Conservation (phyloP, 176 grass and related monocot species). For the Carex kokanica region DNA sequence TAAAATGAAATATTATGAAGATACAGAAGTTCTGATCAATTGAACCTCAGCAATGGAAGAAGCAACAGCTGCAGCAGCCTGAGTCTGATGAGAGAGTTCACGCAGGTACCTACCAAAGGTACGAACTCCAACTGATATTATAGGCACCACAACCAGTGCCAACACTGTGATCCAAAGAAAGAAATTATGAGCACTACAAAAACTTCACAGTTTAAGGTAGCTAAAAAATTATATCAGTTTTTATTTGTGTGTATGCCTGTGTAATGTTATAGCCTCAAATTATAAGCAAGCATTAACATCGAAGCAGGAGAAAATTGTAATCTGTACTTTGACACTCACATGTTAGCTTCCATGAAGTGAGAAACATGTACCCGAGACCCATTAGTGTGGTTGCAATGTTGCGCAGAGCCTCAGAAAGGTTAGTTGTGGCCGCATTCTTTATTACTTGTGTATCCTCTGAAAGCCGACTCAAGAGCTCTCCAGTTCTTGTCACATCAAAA, state of each 20-base stretch:
- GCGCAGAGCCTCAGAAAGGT: conserved; percentile 88
- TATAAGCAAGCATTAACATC: neutral
- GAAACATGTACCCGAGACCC: conserved; percentile 93
- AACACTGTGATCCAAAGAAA: conserved; percentile 49
- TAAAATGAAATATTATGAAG: neutral
- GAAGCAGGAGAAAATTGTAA: conserved; percentile 18
- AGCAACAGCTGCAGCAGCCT: conserved; percentile 82
- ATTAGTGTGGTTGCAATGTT: conserved; percentile 80
- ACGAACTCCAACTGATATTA: conserved; percentile 77
- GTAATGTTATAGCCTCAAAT: neutral
- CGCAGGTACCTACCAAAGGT: conserved; percentile 81
- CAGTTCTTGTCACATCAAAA: conserved; percentile 93
- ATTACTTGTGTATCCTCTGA: conserved; percentile 99
- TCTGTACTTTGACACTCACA: conserved; percentile 48
- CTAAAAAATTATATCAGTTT: conserved; percentile 1
- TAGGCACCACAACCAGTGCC: conserved; percentile 74
- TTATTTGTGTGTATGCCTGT: neutral
- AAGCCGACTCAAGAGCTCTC: conserved; percentile 94
- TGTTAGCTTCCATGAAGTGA: conserved; percentile 97
- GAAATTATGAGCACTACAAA: conserved; percentile 24
- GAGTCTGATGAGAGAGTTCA: conserved; percentile 94
- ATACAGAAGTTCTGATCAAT: conserved; percentile 9
- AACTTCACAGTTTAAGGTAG: neutral
- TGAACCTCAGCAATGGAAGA: conserved; percentile 96
- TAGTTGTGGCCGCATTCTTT: conserved; percentile 98